A percentile compares a stretch with the other conserved stretches of the same genome.
Conservation (phyloP, 2,329 filamentous ascomycete genomes). For the Chrysoporthe puriensis region DNA sequence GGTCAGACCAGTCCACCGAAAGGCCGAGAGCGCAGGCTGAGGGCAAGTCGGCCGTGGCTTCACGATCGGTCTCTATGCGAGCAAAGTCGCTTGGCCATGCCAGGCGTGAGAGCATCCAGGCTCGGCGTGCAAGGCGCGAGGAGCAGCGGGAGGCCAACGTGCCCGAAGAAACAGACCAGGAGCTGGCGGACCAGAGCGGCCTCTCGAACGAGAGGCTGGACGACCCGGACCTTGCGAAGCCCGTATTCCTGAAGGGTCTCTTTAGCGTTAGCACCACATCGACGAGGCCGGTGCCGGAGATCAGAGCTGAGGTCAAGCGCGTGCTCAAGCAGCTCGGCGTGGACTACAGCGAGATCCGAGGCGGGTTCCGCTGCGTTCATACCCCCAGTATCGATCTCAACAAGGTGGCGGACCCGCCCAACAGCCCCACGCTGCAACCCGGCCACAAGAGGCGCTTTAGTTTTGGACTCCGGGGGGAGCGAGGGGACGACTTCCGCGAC, state of each 20-base stretch:
- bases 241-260: conserved; percentile 92
- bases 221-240: conserved; percentile 82
- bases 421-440: conserved; percentile 59
- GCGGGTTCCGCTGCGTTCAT: conserved; percentile 89
- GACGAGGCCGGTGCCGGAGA: conserved; percentile 83
- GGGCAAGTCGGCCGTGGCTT: conserved; percentile 54
- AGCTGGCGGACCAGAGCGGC: conserved; percentile 66
- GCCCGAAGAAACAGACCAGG: conserved; percentile 84
- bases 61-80: conserved; percentile 67
- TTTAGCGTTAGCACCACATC: conserved; percentile 98
- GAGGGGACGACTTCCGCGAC: conserved; percentile 74
- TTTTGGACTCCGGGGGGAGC: conserved; percentile 71
- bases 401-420: conserved; percentile 67
- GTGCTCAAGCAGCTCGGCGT: conserved; percentile 87
- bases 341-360: conserved; percentile 90
- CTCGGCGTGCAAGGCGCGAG: conserved; percentile 74
- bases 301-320: conserved; percentile 86
- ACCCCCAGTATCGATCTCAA: conserved; percentile 87
- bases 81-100: conserved; percentile 90
- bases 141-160: conserved; percentile 47
- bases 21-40: conserved; percentile 46
- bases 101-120: conserved; percentile 89
- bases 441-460: conserved; percentile 80
- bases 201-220: conserved; percentile 64
- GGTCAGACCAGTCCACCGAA: conserved; percentile 75